Evolutionary conservation across 2,329 filamentous ascomycete species (phyloP).

Genomic region (Monosporascus sp.): DNA sequence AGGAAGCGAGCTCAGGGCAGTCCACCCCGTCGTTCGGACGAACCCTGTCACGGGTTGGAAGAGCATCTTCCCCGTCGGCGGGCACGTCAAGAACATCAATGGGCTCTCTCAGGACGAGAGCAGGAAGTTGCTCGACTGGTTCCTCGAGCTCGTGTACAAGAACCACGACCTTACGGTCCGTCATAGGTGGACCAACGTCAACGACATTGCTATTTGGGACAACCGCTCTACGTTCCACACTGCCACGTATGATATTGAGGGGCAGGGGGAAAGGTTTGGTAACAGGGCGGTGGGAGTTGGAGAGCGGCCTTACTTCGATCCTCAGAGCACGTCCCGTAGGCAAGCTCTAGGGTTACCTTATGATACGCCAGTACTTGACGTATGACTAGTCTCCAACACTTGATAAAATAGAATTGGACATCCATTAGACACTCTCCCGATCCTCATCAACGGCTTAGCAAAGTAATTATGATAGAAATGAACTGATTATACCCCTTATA

Average conservation of each 20-base stretch:
- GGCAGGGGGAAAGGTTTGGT: slow-evolving; percentile 31
- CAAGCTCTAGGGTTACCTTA: slow-evolving; percentile 27
- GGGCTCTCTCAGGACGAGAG: slow-evolving; percentile 49
- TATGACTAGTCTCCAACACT: background rate
- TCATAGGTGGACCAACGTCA: slow-evolving; percentile 44
- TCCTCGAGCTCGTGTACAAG: slow-evolving; percentile 44
- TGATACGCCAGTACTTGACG: background rate
- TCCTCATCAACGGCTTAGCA: too few species aligned
- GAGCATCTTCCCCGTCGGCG: slow-evolving; percentile 34
- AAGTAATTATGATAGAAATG: too few species aligned
- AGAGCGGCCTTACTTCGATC: slow-evolving; percentile 42
- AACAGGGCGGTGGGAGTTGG: slow-evolving; percentile 43
- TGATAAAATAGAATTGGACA: too few species aligned
- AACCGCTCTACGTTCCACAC: slow-evolving; percentile 50
- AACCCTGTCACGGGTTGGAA: slow-evolving; percentile 58
- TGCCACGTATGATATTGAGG: slow-evolving; percentile 42
- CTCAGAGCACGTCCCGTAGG: slow-evolving; percentile 34
- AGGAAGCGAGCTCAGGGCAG: slow-evolving; percentile 43
- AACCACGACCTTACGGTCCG: slow-evolving; percentile 55
- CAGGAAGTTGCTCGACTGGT: slow-evolving; percentile 42
- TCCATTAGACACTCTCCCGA: too few species aligned
- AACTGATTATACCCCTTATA: too few species aligned
- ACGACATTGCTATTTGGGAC: slow-evolving; percentile 61
- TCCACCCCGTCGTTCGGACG: slow-evolving; percentile 51
- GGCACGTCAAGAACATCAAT: slow-evolving; percentile 42